Evolutionary conservation across 768 basidiomycete species (phyloP).

Genomic region (Infundibulicybe gibba): DNA sequence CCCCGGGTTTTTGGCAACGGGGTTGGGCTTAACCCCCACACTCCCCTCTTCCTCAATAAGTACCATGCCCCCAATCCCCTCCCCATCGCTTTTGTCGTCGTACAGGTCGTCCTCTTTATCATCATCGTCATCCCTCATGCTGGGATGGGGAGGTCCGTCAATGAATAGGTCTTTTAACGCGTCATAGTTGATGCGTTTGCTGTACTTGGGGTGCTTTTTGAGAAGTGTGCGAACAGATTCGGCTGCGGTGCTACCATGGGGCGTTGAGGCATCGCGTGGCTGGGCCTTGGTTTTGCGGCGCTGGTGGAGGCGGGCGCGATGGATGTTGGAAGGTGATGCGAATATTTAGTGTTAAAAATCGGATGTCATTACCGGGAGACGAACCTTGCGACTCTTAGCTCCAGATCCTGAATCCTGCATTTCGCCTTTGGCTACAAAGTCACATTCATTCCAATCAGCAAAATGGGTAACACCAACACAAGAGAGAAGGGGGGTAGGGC

Average conservation of each 20-base stretch:
- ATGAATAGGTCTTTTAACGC: conserved; percentile 79
- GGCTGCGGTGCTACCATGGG: conserved; percentile 66
- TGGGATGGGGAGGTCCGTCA: conserved; percentile 32
- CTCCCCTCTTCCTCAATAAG: conserved; percentile 47
- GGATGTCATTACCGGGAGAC: conserved; percentile 38
- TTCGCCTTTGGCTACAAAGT: conserved; percentile 73
- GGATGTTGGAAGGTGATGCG: conserved; percentile 7
- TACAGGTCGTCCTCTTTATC: conserved; percentile 32
- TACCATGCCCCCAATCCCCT: conserved; percentile 19
- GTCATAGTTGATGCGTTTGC: conserved; percentile 92
- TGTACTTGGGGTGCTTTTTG: conserved; percentile 84
- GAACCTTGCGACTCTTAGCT: conserved; percentile 76
- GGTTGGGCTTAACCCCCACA: conserved; percentile 20
- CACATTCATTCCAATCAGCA: conserved; percentile 40
- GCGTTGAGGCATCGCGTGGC: conserved; percentile 74
- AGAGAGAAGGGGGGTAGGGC: not conserved
- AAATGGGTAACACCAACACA: conserved; percentile 19
- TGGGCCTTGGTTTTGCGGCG: conserved; percentile 60
- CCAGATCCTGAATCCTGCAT: conserved; percentile 36
- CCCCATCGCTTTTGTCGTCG: conserved; percentile 37
- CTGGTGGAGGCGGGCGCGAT: conserved; percentile 28
- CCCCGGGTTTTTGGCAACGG: conserved; percentile 13
- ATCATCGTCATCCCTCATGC: conserved; percentile 41
- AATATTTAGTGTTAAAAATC: conserved; percentile 18
- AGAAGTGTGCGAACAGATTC: conserved; percentile 76